Percentiles rank a stretch among this genome's conserved stretches.
Conservation (phyloP, 768 basidiomycete species). For the Auriscalpium vulgare region DNA sequence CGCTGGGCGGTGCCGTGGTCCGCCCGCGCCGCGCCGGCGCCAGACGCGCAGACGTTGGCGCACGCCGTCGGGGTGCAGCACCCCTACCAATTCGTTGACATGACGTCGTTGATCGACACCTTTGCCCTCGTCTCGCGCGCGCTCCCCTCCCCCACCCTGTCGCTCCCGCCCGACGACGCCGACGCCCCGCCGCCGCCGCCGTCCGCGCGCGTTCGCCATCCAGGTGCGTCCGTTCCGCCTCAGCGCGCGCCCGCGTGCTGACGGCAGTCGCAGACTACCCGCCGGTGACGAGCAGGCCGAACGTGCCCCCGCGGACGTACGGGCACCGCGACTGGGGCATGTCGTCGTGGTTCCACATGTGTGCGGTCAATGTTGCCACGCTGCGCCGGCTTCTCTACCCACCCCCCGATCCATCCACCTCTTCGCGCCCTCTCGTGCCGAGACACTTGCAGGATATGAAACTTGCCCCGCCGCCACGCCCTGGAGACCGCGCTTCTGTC, state of each 20-base stretch:
- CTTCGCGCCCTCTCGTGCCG: neutral
- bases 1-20: constrained; percentile 15
- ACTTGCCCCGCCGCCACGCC: neutral
- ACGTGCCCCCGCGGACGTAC: constrained; percentile 12
- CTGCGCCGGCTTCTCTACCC: constrained; percentile 5
- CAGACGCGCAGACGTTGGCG: constrained; percentile 3
- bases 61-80: constrained; percentile 15
- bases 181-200: neutral
- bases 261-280: constrained; percentile 10
- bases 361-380: constrained; percentile 9
- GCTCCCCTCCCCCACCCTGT: neutral
- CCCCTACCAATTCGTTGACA: constrained; percentile 5
- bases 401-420: neutral
- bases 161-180: neutral
- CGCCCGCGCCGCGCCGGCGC: neutral
- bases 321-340: constrained; percentile 10
- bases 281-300: constrained; percentile 1
- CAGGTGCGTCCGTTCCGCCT: constrained; percentile 7
- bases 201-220: constrained; percentile 1
- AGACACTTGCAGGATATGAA: neutral
- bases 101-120: constrained; percentile 7
- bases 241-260: neutral
- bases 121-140: constrained; percentile 5
- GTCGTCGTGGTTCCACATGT: constrained; percentile 12
- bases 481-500: neutral